A percentile compares a stretch with the other conserved stretches of the same genome.
Conservation (phyloP, 1,284 basidiomycete genomes). For the Rhodotorula sp. region DNA sequence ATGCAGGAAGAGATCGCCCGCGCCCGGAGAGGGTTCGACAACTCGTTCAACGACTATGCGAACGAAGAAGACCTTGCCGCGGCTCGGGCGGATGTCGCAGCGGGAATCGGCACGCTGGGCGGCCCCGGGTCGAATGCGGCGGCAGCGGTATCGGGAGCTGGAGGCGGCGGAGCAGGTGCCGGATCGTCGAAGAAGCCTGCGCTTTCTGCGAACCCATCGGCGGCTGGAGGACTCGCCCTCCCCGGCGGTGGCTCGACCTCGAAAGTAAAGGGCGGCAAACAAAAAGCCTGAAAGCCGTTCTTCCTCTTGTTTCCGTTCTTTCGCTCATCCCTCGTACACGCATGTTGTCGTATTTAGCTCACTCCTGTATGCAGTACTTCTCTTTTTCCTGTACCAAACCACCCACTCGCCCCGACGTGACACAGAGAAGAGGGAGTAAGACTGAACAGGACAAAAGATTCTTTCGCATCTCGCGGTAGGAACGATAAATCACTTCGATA, state of each 20-base stretch:
- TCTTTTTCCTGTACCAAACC: too few species aligned
- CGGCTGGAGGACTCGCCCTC: neutral
- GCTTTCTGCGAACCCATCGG: neutral
- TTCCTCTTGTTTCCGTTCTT: neutral
- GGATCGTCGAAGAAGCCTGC: neutral
- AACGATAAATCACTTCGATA: too few species aligned
- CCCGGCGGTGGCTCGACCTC: neutral
- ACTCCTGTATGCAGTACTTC: neutral
- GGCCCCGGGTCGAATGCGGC: neutral
- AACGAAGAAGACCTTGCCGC: conserved; percentile 26
- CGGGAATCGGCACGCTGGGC: neutral
- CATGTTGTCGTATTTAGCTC: neutral
- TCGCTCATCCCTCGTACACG: neutral
- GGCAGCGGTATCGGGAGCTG: neutral
- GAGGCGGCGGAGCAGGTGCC: neutral
- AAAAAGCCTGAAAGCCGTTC: neutral
- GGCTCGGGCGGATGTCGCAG: conserved; percentile 2
- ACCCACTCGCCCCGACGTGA: too few species aligned
- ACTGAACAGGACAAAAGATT: too few species aligned
- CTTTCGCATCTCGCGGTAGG: too few species aligned
- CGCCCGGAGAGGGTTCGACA: conserved; percentile 51
- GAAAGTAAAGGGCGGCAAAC: neutral
- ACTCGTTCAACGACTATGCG: conserved; percentile 24
- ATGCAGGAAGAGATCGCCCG: conserved; percentile 89
- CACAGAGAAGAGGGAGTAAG: too few species aligned